These are phyloP conservation scores for Mycena chlorophos DNA, from an alignment of 768 basidiomycete species.

Conservation along the genomic window DNA sequence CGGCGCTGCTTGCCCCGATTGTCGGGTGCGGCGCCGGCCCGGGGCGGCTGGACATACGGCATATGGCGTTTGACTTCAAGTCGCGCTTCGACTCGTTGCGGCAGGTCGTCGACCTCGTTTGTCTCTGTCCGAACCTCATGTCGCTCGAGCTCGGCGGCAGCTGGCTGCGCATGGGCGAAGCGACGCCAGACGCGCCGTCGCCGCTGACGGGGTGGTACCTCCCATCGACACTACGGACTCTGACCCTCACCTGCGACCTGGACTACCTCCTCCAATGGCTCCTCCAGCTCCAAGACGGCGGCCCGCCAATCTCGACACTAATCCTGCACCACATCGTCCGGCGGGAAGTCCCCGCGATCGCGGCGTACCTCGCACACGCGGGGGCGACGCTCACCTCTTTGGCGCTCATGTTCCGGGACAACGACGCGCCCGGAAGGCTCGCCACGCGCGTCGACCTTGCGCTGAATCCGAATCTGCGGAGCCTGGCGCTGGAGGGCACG, in stretches of 20 bases:
- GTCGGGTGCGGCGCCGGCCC: too few relatives aligned
- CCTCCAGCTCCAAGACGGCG: not conserved
- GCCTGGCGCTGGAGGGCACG: conserved; percentile 9
- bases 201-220: not conserved
- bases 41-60: not conserved
- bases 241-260: conserved; percentile 19
- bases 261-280: conserved; percentile 15
- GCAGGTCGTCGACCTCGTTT: conserved; percentile 13
- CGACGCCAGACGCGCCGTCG: not conserved
- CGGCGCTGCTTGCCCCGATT: conserved; percentile 1
- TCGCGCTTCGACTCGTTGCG: conserved; percentile 17
- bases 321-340: conserved; percentile 10
- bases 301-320: conserved; percentile 7
- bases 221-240: conserved; percentile 2
- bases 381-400: conserved; percentile 7
- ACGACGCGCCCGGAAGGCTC: conserved; percentile 3
- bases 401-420: conserved; percentile 8
- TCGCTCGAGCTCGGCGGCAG: conserved; percentile 20
- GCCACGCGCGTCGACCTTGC: conserved; percentile 2
- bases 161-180: conserved; percentile 10
- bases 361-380: not conserved
- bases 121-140: conserved; percentile 11
- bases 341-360: conserved; percentile 7
- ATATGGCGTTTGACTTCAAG: conserved; percentile 13
- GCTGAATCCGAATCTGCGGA: conserved; percentile 5